A percentile compares a stretch with the other conserved stretches of the same genome.
Evolutionary conservation across 305 asterid genomes (phyloP).

Genomic region (Coffea humblotiana): DNA sequence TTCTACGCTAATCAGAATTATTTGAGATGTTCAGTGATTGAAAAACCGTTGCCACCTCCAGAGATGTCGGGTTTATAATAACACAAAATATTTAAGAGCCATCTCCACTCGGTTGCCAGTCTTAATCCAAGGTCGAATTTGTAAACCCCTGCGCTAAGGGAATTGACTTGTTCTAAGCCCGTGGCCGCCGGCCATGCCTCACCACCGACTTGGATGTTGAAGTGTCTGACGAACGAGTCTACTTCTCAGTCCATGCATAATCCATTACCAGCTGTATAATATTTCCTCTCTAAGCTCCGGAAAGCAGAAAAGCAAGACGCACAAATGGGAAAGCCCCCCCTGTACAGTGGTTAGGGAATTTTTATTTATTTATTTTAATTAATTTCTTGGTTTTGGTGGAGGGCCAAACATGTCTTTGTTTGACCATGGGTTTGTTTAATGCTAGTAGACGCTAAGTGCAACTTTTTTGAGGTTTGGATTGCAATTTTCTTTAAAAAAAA

Average conservation of each 20-base stretch:
- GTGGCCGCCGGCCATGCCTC: neutral
- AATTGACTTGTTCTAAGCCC: conserved; percentile 34
- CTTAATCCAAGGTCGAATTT: neutral
- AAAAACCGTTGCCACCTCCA: neutral
- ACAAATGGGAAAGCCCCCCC: neutral
- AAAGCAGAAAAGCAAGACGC: neutral
- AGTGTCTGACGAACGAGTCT: neutral
- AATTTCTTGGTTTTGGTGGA: no score
- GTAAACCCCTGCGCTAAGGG: conserved; percentile 42
- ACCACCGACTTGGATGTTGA: neutral
- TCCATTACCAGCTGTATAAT: no score
- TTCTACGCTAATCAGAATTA: neutral
- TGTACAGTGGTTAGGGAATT: no score
- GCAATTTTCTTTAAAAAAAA: no score
- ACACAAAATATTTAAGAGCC: neutral
- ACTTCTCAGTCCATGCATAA: no score
- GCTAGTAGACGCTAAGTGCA: no score
- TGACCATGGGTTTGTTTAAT: no score
- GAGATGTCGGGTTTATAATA: neutral
- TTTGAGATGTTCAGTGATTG: conserved; percentile 9
- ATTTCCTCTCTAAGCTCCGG: neutral
- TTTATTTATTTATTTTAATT: no score
- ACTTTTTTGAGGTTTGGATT: no score
- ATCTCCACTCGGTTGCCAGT: neutral
- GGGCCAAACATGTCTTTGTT: no score